A percentile compares a stretch with the other conserved stretches of the same genome.
Evolutionary conservation across 768 basidiomycete species (phyloP).

Genomic region (Trametes sanguinea): DNA sequence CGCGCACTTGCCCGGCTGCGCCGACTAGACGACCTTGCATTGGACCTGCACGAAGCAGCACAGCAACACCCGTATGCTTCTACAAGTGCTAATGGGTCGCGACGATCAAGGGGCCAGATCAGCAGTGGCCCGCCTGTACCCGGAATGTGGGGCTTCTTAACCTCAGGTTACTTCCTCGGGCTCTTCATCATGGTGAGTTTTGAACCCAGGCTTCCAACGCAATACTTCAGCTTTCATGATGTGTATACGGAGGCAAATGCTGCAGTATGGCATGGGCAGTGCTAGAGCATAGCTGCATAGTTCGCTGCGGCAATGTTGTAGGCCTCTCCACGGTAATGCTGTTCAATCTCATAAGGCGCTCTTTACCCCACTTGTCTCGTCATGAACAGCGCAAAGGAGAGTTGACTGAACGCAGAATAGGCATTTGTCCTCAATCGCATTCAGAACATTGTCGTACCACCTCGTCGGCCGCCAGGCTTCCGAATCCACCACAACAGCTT

Average conservation of each 20-base stretch:
- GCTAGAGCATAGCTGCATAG: no score
- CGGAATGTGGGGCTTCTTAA: conserved; percentile 71
- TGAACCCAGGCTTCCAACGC: not conserved
- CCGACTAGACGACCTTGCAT: conserved; percentile 33
- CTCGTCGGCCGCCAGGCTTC: conserved; percentile 41
- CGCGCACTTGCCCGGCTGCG: conserved; percentile 44
- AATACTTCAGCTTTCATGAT: no score
- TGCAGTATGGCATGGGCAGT: no score
- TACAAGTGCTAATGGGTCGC: not conserved
- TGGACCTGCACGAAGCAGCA: conserved; percentile 10
- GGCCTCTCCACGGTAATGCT: no score
- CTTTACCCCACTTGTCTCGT: not conserved
- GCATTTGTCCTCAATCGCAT: conserved; percentile 73
- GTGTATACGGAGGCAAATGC: no score
- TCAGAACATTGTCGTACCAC: conserved; percentile 75
- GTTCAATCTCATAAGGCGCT: no score
- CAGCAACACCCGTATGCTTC: conserved; percentile 1
- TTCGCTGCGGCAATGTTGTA: no score
- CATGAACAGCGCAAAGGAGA: not conserved
- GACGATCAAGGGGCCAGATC: conserved; percentile 2
- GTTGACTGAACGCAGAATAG: conserved; percentile 37
- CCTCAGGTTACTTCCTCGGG: conserved; percentile 71
- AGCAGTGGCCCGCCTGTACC: conserved; percentile 39
- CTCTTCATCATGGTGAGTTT: conserved; percentile 62
- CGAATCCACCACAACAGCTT: conserved; percentile 20